Percentiles rank a stretch among this genome's conserved stretches.
Conservation (phyloP, 169 alveolate species). For the Sarcocystis neurona region DNA sequence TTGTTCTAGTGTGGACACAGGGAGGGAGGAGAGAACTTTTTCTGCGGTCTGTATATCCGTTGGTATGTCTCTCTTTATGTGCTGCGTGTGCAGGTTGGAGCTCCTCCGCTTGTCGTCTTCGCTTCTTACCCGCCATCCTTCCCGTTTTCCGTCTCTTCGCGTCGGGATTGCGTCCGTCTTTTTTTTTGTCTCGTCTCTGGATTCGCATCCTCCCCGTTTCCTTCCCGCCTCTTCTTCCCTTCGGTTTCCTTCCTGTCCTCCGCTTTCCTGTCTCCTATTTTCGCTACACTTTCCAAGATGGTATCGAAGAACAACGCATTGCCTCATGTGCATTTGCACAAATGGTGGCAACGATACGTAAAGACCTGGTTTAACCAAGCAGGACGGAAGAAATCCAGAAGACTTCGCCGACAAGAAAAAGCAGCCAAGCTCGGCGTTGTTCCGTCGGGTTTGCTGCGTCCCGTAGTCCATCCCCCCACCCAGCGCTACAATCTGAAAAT, state of each 20-base stretch:
- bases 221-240: no score
- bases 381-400: constrained; percentile 93
- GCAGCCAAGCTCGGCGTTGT: constrained; percentile 81
- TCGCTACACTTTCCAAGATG: constrained; percentile 45
- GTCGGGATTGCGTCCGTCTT: no score
- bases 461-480: constrained; percentile 95
- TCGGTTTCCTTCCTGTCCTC: neutral
- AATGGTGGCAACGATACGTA: constrained; percentile 96
- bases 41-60: no score
- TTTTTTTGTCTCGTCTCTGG: no score
- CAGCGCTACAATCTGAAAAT: constrained; percentile 95
- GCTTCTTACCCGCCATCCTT: no score
- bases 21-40: no score
- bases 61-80: no score
- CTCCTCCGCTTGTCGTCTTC: no score
- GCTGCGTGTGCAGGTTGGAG: no score
- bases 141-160: no score
- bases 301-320: constrained; percentile 96
- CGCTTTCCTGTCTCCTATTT: neutral
- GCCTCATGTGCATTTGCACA: constrained; percentile 97
- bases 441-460: constrained; percentile 94
- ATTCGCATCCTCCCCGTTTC: no score
- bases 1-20: no score
- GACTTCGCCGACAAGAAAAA: constrained; percentile 86
- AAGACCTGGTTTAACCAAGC: constrained; percentile 98